Base-by-base conservation (phyloP, 2,329 filamentous ascomycete species). In the Colletotrichum plurivorum region DNA sequence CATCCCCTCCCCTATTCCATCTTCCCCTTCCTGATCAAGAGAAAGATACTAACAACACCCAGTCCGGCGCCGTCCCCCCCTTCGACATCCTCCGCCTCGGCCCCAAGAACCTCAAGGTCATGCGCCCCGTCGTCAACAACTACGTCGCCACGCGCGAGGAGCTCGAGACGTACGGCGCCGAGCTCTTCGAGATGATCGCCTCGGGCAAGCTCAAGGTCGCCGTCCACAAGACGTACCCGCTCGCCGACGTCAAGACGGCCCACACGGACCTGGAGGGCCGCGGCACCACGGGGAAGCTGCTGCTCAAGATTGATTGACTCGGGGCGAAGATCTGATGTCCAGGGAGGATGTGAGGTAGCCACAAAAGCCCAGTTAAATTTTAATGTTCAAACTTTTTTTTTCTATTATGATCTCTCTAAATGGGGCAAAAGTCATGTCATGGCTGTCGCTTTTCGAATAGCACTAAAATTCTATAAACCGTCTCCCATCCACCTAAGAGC, bases 221-320 rank as follows among this genome's bases (percentile, higher is more conserved):
- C 69, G 88, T 97, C 36, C 93, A 97, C 78, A 89, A 94, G 71
- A 83, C 91, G 0, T 97, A 97, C 78, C 88, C 92, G 5, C 82
- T 97, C 48, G 87, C 89, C 74, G 91, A 97, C 52, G 89, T 92
- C 41, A 89, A 85, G 43, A 84, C 88, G 74, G 94, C 94, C 13
- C 94, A 97, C 71, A 80, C 83, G 56, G 94, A 97, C 78, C 85
- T 98, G 52, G 93, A 97, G 81, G 88, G 93, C 49, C 86, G 94
- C 74, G 93, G 92, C 84, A 96, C 94, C 2, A 93, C 90, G 12
- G 95, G 95, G 18, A 97, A 97, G 84, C 80, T 97, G 71, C 78
- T 98, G 64, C 79, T 97, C 75, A 91, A 90, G 81, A 87, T 89
- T 54, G 91, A 83, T 73, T 80, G 51, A 69, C 57, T 54, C 1